Evolutionary conservation across 139 green algal species (phyloP), one percentile per base, ranked within the genome.

Genomic region (Chlamydomonas sp.): DNA sequence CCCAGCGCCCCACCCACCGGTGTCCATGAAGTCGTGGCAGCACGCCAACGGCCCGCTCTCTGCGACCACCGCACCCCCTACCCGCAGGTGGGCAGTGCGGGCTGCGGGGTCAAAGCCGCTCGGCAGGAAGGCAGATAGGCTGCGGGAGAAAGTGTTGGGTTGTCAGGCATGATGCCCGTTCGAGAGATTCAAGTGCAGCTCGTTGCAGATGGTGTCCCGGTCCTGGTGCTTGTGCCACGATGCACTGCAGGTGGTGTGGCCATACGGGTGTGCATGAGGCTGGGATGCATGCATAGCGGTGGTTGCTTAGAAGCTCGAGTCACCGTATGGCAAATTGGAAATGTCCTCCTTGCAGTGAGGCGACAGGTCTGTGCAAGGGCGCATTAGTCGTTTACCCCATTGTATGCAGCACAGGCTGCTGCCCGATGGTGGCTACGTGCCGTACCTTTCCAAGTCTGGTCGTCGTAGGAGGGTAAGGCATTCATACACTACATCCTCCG

Each of bases 401-500:
- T 80, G 12, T 80, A 20, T 16, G 12, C 18, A 80, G 79, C 5
- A 9, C 64, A 59, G 9, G 5, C 64, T 78, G 66, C 5, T n/a
- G 16, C 80, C 60, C 1, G 4, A 31, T 31, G 78, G 68, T 15
- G 59, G 78, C 68, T 62, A 18, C 75, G 49, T 18, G 58, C 49
- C 66, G 15, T 63, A 87, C 75, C 78, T 80, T 0, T 73, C 77
- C 1, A 93, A 67, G 83, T 93, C 85, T 5, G 88, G 87, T 6
- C 85, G 84, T 12, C 92, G 83, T 6, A 92, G 79, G 0, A 89
- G 57, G 1, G 90, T 91, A 1, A 93, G 73, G 68, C 85, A 92
- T 61, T 93, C 83, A 9, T 91, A 84, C 2, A 86, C 85, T 3
- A 81, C 83, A 12, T 93, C 83, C 17, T 86, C 83, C 4, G 90